Conservation (phyloP, 192 early-diverging fungal species). For the Spizellomyces punctatus region DNA sequence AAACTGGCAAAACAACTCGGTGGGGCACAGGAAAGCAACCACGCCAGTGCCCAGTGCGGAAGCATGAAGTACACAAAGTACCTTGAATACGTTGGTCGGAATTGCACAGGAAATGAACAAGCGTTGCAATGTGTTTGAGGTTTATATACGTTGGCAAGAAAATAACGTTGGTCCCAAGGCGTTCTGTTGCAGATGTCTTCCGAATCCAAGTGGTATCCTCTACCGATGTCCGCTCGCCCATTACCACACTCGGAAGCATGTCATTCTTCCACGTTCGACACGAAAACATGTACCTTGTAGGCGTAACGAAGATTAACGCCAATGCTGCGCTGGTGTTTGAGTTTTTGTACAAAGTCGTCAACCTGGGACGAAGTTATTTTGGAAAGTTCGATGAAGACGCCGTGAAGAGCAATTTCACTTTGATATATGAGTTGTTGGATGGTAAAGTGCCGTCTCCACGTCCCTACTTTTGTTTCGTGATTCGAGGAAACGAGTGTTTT, state of each 20-base stretch:
- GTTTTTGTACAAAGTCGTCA: conserved; percentile 90
- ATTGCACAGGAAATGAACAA: too few species aligned
- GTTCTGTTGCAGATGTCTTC: conserved; percentile 94
- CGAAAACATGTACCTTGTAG: conserved; percentile 95
- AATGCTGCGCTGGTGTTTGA: conserved; percentile 93
- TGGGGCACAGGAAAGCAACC: too few species aligned
- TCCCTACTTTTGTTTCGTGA: neutral
- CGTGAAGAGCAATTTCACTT: conserved; percentile 56
- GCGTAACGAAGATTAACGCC: conserved; percentile 90
- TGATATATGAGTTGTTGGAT: conserved; percentile 60
- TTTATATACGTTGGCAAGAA: too few species aligned
- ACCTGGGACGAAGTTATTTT: conserved; percentile 81
- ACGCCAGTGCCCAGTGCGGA: too few species aligned
- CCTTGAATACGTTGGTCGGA: too few species aligned
- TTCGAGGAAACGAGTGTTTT: neutral
- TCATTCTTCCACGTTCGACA: conserved; percentile 96
- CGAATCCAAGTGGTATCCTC: conserved; percentile 95
- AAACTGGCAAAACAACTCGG: too few species aligned
- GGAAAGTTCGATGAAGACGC: conserved; percentile 78
- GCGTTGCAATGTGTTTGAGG: too few species aligned
- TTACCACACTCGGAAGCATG: conserved; percentile 82
- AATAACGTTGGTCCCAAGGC: conserved; percentile 48
- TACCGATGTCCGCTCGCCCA: conserved; percentile 83
- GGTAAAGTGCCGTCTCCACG: conserved; percentile 21
- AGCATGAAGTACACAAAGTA: too few species aligned